Conservation (phyloP, 2,329 filamentous ascomycete genomes). For the Claviceps sp. region DNA sequence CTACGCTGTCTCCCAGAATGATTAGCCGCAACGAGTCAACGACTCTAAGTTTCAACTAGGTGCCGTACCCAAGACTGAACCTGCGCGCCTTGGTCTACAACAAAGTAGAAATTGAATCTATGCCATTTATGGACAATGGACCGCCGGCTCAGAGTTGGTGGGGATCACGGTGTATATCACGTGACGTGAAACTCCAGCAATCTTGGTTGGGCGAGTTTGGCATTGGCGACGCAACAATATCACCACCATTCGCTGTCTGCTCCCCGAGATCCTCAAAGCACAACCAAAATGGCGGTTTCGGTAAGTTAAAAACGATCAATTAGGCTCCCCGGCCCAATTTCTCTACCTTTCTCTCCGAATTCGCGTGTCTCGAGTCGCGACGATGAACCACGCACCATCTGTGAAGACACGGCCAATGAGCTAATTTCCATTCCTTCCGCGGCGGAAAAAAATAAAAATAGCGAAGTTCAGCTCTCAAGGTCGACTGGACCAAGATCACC, state of each 20-base stretch:
- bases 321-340: not conserved
- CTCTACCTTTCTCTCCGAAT: not conserved
- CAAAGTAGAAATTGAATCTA: not conserved
- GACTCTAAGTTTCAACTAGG: too few species aligned
- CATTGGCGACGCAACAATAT: slow-evolving; percentile 32
- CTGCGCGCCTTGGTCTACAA: too few species aligned
- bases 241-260: slow-evolving; percentile 35
- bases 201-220: slow-evolving; percentile 26
- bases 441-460: slow-evolving; percentile 26
- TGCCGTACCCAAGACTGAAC: too few species aligned
- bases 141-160: not conserved
- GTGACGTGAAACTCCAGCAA: slow-evolving; percentile 16
- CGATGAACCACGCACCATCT: not conserved
- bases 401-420: slow-evolving; percentile 23
- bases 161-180: slow-evolving; percentile 13
- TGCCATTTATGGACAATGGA: not conserved
- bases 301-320: slow-evolving; percentile 34
- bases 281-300: slow-evolving; percentile 49
- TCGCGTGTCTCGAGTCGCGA: not conserved
- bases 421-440: slow-evolving; percentile 34
- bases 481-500: slow-evolving; percentile 96
- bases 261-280: slow-evolving; percentile 31
- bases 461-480: slow-evolving; percentile 97
- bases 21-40: not conserved
- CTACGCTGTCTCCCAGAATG: not conserved